Conservation (phyloP, 2,329 filamentous ascomycete species). For the Penicillium freii region DNA sequence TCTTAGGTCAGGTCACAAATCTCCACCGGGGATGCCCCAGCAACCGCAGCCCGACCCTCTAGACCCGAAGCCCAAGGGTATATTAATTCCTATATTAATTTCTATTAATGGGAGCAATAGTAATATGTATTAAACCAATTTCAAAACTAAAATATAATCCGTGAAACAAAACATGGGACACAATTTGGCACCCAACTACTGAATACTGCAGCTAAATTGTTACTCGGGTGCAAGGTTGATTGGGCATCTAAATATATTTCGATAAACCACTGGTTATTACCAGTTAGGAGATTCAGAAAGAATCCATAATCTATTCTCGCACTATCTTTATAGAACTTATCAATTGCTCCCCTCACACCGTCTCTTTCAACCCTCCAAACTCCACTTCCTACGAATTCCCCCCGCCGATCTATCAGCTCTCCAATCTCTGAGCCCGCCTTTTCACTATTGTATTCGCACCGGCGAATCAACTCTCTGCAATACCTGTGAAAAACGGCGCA, state of each 20-base stretch:
- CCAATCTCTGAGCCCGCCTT: constrained; percentile 13
- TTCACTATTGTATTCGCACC: not conserved
- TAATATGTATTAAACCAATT: not conserved
- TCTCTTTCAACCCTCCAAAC: constrained; percentile 20
- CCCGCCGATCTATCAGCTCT: constrained; percentile 19
- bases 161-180: not conserved
- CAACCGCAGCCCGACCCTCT: constrained; percentile 29
- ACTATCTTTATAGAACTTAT: constrained; percentile 16
- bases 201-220: not conserved
- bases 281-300: constrained; percentile 3
- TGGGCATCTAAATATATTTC: not conserved
- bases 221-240: not conserved
- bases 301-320: constrained; percentile 14
- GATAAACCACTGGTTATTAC: not conserved
- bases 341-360: constrained; percentile 20
- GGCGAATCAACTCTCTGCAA: not conserved
- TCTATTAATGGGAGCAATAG: not conserved
- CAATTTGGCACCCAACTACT: not conserved
- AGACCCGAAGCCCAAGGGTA: not conserved
- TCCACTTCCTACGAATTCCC: constrained; percentile 14
- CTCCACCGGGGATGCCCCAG: constrained; percentile 35
- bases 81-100: not conserved
- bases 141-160: not conserved
- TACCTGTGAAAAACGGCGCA: not conserved
- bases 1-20: constrained; percentile 26